Evolutionary conservation across 225 moss, liverwort and hornwort genomes (phyloP).

Genomic region (Polytrichum formosum): DNA sequence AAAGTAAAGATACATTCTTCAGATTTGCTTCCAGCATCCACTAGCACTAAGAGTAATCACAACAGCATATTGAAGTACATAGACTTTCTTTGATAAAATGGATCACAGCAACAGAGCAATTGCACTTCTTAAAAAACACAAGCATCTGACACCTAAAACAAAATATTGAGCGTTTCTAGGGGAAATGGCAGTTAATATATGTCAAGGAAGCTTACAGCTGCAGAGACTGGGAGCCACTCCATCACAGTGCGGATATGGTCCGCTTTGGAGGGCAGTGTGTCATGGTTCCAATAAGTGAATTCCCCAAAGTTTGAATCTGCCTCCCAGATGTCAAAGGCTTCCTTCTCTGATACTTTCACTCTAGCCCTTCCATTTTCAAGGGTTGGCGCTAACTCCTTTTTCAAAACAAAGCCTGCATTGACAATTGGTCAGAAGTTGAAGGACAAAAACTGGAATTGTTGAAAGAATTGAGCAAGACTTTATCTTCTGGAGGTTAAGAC

Average conservation of each 20-base stretch:
- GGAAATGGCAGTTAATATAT: too few species aligned
- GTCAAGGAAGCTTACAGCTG: conserved; percentile 30
- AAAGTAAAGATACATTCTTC: too few species aligned
- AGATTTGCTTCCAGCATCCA: too few species aligned
- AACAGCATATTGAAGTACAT: too few species aligned
- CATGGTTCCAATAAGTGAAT: conserved; percentile 63
- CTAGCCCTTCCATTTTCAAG: conserved; percentile 22
- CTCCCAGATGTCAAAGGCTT: conserved; percentile 50
- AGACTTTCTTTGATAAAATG: too few species aligned
- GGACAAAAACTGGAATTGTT: background rate
- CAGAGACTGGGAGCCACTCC: conserved; percentile 60
- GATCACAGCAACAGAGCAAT: too few species aligned
- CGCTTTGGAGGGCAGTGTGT: conserved; percentile 50
- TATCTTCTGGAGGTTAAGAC: background rate
- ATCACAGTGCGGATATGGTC: conserved; percentile 47
- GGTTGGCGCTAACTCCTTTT: conserved; percentile 25
- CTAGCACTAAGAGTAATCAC: too few species aligned
- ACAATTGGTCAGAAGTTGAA: background rate
- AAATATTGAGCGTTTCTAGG: too few species aligned
- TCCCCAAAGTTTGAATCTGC: conserved; percentile 36
- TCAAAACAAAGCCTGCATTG: conserved; percentile 45
- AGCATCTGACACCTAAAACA: too few species aligned
- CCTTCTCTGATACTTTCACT: conserved; percentile 16
- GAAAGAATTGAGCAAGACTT: background rate
- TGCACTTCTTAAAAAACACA: too few species aligned